Conservation (phyloP, 2,329 filamentous ascomycete genomes). For the Amauroascus verrucosus region DNA sequence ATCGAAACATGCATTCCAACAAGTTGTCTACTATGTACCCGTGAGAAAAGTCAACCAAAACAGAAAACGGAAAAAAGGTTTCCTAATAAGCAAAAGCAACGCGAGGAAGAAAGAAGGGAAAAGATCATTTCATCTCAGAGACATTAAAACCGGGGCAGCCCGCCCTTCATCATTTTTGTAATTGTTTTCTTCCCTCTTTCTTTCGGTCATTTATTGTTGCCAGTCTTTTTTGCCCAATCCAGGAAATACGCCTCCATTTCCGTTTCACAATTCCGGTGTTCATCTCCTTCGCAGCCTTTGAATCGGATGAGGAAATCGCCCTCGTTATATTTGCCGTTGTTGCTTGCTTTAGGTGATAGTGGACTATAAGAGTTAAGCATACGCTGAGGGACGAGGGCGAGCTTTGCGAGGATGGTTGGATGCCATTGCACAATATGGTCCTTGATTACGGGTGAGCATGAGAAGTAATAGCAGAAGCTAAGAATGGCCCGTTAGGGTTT, state of each 20-base stretch:
- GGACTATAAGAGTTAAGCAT: slow-evolving; percentile 67
- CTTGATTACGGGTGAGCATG: slow-evolving; percentile 33
- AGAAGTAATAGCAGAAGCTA: not conserved
- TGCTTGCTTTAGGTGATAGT: slow-evolving; percentile 28
- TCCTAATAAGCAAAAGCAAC: not conserved
- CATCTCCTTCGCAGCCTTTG: slow-evolving; percentile 54
- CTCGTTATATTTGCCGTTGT: slow-evolving; percentile 59
- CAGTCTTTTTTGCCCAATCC: slow-evolving; percentile 31
- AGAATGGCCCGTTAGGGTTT: too few species aligned
- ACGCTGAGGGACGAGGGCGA: slow-evolving; percentile 81
- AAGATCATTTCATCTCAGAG: slow-evolving; percentile 4
- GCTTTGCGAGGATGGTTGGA: slow-evolving; percentile 80
- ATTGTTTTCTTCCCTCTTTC: not conserved
- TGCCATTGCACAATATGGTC: slow-evolving; percentile 94
- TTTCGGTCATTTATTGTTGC: slow-evolving; percentile 1
- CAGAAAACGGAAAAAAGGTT: not conserved
- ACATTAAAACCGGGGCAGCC: not conserved
- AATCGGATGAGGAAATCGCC: slow-evolving; percentile 81
- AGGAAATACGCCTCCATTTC: slow-evolving; percentile 53
- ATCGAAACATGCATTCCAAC: not conserved
- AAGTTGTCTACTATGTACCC: not conserved
- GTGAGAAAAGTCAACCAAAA: not conserved
- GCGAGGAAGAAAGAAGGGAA: not conserved
- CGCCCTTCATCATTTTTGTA: not conserved
- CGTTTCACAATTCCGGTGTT: slow-evolving; percentile 55